phyloP scores from a whole-genome alignment of 2,329 filamentous ascomycete genomes.

The Fusarium siculi region DNA sequence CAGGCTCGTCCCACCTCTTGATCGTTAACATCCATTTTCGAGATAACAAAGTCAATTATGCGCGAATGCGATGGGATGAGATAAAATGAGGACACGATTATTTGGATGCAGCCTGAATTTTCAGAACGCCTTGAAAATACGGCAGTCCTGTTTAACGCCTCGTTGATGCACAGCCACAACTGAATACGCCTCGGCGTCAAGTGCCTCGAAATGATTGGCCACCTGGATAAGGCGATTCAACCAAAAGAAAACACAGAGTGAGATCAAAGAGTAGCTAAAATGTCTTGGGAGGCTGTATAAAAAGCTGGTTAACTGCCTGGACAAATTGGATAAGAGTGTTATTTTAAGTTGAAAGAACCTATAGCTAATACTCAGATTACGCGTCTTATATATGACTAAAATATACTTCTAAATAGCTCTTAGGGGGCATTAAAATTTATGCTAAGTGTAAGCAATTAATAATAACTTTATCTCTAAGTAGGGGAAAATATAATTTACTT shows the following conservation, averaged over 20 bases:
- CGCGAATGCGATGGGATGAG: fast-evolving
- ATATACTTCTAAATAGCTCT: too few species aligned
- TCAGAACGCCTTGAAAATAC: background rate
- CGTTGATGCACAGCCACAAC: background rate
- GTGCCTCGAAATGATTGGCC: background rate
- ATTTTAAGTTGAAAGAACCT: too few species aligned
- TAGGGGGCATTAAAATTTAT: too few species aligned
- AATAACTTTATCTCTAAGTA: too few species aligned
- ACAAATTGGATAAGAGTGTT: too few species aligned
- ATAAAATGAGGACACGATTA: background rate
- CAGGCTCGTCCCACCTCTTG: background rate
- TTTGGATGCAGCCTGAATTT: background rate
- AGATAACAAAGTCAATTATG: fast-evolving
- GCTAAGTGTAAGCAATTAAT: too few species aligned
- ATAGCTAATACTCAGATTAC: too few species aligned
- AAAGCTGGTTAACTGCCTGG: too few species aligned
- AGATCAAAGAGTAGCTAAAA: too few species aligned
- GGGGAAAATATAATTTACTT: too few species aligned
- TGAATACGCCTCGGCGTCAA: background rate
- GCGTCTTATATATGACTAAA: too few species aligned
- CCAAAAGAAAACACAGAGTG: background rate
- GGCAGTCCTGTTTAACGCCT: background rate
- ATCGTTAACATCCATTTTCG: background rate
- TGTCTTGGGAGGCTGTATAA: too few species aligned
- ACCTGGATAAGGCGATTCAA: background rate